Evolutionary conservation across 495 filamentous ascomycete genomes (phyloP).

Genomic region (Tuber brumale): DNA sequence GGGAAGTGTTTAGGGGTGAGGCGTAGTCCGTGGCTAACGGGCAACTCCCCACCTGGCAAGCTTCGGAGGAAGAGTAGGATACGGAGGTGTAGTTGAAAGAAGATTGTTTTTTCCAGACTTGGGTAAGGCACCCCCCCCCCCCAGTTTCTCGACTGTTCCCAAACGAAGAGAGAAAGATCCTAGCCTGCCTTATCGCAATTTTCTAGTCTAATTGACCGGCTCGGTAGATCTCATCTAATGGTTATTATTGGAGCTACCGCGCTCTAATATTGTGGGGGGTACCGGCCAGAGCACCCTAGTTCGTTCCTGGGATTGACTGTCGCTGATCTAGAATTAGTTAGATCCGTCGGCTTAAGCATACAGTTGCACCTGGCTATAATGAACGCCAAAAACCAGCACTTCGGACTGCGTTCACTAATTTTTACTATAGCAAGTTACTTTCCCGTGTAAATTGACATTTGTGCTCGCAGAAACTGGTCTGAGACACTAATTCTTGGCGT

Average conservation of each 20-base stretch:
- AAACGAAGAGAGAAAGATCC: neutral
- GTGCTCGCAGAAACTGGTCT: too few relatives aligned
- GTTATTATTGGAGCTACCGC: neutral
- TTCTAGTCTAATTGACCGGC: neutral
- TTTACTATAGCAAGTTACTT: too few relatives aligned
- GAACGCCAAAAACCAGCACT: too few relatives aligned
- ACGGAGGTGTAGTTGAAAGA: neutral
- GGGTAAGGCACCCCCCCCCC: neutral
- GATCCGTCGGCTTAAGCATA: neutral
- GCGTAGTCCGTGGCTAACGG: neutral
- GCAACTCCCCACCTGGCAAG: neutral
- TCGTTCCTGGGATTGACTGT: neutral
- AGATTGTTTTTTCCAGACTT: neutral
- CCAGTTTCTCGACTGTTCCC: neutral
- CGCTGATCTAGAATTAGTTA: neutral
- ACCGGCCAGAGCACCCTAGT: neutral
- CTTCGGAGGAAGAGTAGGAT: slow-evolving; percentile 15
- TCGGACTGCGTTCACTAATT: too few relatives aligned
- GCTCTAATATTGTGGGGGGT: neutral
- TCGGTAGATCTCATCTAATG: neutral
- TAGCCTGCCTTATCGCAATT: neutral
- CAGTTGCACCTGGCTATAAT: too few relatives aligned
- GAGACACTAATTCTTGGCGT: too few relatives aligned
- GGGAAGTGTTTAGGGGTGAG: neutral
- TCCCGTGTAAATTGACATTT: too few relatives aligned